Percentiles rank a stretch among this genome's conserved stretches.
phyloP scores from a whole-genome alignment of 345 rosid species.

The Populus tremula region DNA sequence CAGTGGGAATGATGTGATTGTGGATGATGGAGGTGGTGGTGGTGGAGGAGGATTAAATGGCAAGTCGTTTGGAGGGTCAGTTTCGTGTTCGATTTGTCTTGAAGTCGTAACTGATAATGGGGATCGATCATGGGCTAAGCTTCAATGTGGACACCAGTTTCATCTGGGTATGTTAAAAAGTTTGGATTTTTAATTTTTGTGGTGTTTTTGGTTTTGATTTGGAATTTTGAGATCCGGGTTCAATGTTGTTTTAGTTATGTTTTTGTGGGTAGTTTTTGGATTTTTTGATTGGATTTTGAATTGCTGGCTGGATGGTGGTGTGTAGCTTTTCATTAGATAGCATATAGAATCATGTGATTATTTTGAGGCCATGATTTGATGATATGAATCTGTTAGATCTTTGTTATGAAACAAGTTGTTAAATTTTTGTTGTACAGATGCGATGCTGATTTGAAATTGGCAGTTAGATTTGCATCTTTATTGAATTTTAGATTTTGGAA shows the following conservation, averaged over 20 bases:
- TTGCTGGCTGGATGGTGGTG: not conserved
- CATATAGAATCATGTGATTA: not conserved
- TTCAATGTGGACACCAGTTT: slow-evolving; percentile 91
- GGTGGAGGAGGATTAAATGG: slow-evolving; percentile 40
- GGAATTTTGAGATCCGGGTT: slow-evolving; percentile 29
- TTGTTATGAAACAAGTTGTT: not conserved
- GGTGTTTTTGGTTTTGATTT: not conserved
- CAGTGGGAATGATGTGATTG: slow-evolving; percentile 44
- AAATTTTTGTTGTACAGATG: not conserved
- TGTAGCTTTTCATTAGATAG: not conserved
- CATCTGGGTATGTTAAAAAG: slow-evolving; percentile 62
- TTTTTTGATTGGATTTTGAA: not conserved
- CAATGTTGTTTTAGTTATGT: not conserved
- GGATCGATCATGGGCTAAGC: slow-evolving; percentile 97
- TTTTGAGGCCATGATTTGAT: not conserved
- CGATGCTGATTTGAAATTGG: not conserved
- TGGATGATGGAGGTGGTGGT: slow-evolving; percentile 48
- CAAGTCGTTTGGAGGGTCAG: slow-evolving; percentile 46
- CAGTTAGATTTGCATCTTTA: not conserved
- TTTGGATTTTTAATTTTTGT: not conserved
- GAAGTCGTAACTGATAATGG: slow-evolving; percentile 68
- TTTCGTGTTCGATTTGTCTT: slow-evolving; percentile 95
- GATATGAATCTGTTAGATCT: not conserved
- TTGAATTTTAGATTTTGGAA: not conserved
- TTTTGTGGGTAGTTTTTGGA: not conserved